Evolutionary conservation across 1,139 yeast genomes (phyloP).

Genomic region (Scheffersomyces segobiensis): DNA sequence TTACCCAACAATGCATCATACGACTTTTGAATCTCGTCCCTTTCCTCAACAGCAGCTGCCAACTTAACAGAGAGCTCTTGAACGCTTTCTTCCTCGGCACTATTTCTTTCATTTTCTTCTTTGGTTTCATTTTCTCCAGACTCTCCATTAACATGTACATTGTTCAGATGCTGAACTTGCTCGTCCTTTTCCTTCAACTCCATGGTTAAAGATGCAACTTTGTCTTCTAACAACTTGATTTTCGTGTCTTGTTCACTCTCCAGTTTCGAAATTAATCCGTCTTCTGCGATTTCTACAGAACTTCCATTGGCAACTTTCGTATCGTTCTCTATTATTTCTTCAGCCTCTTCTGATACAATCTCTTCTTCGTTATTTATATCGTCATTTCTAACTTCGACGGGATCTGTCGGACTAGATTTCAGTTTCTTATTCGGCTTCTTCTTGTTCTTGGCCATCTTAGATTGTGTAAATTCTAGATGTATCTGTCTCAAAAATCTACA

Average conservation of each 20-base stretch:
- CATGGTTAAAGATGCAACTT: conserved; percentile 20
- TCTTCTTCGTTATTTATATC: conserved; percentile 1
- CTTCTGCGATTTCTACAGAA: background rate
- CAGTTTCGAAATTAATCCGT: background rate
- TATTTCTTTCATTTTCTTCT: conserved; percentile 2
- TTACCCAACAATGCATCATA: conserved; percentile 75
- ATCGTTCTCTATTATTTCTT: background rate
- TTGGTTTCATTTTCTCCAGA: conserved; percentile 2
- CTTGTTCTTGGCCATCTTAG: conserved; percentile 30
- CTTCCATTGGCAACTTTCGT: background rate
- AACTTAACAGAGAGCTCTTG: conserved; percentile 1
- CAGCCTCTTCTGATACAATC: conserved; percentile 4
- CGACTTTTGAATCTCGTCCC: conserved; percentile 67
- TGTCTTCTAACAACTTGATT: conserved; percentile 13
- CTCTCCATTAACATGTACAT: background rate
- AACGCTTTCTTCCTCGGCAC: conserved; percentile 1
- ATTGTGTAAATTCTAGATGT: background rate
- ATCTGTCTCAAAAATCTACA: background rate
- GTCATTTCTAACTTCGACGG: conserved; percentile 1
- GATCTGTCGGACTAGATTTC: conserved; percentile 1
- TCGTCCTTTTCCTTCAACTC: conserved; percentile 16
- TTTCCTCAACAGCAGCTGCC: conserved; percentile 38
- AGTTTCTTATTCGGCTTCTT: conserved; percentile 21
- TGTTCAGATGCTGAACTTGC: conserved; percentile 2
- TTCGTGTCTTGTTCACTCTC: background rate